phyloP scores from a whole-genome alignment of 805 yeast genomes.

The Ogataea paraovalis region DNA sequence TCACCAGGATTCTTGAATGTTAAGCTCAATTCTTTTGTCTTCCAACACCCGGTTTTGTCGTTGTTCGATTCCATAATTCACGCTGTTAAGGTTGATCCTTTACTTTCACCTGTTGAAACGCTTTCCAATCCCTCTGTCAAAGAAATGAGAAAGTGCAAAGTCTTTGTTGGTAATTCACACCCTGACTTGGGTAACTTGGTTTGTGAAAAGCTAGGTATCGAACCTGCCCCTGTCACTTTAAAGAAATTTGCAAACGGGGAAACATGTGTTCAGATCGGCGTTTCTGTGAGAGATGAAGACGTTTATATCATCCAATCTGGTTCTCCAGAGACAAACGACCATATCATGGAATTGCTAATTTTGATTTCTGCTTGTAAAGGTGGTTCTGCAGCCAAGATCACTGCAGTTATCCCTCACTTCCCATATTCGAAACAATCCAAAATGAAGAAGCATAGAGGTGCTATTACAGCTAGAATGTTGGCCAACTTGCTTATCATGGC shows the following conservation, averaged over 20 bases:
- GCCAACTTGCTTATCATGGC: conserved; percentile 96
- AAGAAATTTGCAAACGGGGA: conserved; percentile 96
- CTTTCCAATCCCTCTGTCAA: not conserved
- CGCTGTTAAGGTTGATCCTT: not conserved
- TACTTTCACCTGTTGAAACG: not conserved
- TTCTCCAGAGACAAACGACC: conserved; percentile 83
- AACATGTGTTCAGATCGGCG: conserved; percentile 93
- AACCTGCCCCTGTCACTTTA: conserved; percentile 88
- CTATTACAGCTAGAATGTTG: conserved; percentile 96
- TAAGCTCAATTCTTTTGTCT: not conserved
- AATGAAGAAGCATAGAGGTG: conserved; percentile 98
- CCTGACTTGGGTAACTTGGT: conserved; percentile 90
- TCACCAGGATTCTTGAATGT: too few species aligned
- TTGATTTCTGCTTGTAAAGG: conserved; percentile 94
- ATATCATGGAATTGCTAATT: conserved; percentile 92
- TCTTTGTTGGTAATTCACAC: conserved; percentile 94
- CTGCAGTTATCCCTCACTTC: conserved; percentile 95
- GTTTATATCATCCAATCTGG: conserved; percentile 92
- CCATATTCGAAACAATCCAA: conserved; percentile 97
- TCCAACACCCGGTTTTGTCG: not conserved
- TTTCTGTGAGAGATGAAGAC: conserved; percentile 94
- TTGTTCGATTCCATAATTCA: not conserved
- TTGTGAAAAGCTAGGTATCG: conserved; percentile 86
- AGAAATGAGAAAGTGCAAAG: conserved; percentile 91
- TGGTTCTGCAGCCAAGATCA: conserved; percentile 96